These are phyloP conservation scores for Castanea sativa DNA, from an alignment of 306 rosid species.

Conservation along the genomic window DNA sequence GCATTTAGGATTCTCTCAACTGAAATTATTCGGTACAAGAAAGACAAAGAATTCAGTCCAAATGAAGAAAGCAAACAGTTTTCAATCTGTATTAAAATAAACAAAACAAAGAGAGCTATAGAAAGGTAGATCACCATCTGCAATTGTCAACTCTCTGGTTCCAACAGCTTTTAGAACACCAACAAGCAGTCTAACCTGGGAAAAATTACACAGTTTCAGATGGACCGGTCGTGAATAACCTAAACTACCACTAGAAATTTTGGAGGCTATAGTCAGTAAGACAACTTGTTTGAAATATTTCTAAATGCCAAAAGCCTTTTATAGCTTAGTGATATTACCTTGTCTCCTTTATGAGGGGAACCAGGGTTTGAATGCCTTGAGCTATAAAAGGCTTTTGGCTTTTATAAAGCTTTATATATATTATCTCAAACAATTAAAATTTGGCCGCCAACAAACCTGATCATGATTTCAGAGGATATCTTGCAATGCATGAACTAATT, in stretches of 20 bases:
- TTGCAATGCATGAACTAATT: too few relatives aligned
- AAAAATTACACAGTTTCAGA: not conserved
- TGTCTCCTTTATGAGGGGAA: too few relatives aligned
- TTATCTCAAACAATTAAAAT: too few relatives aligned
- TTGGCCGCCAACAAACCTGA: too few relatives aligned
- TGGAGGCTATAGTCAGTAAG: not conserved
- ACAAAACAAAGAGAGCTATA: not conserved
- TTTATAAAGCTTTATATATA: too few relatives aligned
- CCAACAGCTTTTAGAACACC: conserved; percentile 89
- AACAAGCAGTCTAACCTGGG: conserved; percentile 86
- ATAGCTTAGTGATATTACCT: too few relatives aligned
- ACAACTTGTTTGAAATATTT: too few relatives aligned
- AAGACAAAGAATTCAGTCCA: conserved; percentile 5
- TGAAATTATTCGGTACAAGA: conserved; percentile 31
- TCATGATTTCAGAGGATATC: too few relatives aligned
- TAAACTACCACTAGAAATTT: not conserved
- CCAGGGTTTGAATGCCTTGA: too few relatives aligned
- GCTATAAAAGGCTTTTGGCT: too few relatives aligned
- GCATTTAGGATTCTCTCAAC: conserved; percentile 86
- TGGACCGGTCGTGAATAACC: conserved; percentile 8
- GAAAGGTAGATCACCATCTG: conserved; percentile 54
- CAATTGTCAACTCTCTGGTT: conserved; percentile 52
- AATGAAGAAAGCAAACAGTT: not conserved
- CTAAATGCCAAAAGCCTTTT: too few relatives aligned
- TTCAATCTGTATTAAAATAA: not conserved